These are phyloP conservation scores for Yamagishiella unicocca DNA, from an alignment of 139 green algal species.

Conservation along the genomic window DNA sequence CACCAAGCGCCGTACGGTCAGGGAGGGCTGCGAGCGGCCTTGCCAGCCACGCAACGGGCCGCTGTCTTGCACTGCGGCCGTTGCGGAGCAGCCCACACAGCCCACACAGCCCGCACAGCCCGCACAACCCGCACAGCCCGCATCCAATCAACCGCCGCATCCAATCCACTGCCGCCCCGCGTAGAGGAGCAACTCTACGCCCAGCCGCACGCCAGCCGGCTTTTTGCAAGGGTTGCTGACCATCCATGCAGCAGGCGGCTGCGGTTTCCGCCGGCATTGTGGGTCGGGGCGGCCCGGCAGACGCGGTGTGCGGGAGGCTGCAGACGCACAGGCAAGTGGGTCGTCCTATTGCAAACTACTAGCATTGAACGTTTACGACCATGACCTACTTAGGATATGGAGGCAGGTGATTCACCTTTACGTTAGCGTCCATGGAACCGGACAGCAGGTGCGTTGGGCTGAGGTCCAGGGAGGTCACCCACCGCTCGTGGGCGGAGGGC, in stretches of 20 bases:
- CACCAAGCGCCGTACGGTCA: neutral
- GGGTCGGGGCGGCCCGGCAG: neutral
- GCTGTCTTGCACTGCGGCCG: no score
- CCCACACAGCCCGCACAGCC: no score
- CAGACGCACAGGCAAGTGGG: neutral
- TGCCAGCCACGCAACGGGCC: neutral
- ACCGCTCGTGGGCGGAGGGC: conserved; percentile 7
- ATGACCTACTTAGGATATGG: neutral
- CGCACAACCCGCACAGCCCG: no score
- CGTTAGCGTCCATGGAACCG: conserved; percentile 11
- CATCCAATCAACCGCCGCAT: no score
- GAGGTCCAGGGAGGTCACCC: conserved; percentile 15
- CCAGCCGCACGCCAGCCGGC: no score
- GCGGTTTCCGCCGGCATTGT: neutral
- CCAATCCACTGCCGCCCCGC: no score
- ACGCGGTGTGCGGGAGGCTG: neutral
- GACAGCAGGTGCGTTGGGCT: neutral
- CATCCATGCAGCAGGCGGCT: neutral
- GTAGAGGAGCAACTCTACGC: no score
- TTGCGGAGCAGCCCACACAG: no score
- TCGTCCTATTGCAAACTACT: neutral
- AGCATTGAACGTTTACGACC: neutral
- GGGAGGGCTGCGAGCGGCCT: neutral
- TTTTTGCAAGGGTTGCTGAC: no score
- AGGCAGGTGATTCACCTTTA: neutral